Conservation (phyloP, 2,329 filamentous ascomycete genomes). For the Meredithiella fracta region DNA sequence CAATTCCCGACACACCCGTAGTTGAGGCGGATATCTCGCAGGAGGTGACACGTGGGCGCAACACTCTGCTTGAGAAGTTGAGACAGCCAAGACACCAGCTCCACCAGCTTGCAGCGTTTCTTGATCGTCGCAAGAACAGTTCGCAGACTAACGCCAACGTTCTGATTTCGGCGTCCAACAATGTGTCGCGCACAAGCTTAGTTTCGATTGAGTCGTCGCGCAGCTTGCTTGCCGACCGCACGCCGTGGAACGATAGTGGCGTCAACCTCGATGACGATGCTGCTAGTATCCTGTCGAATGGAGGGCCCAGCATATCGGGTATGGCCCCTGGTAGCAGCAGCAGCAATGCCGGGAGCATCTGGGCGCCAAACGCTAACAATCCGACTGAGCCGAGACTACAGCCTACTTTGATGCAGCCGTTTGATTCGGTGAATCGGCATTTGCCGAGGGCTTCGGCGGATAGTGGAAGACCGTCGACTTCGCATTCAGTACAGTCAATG, state of each 20-base stretch:
- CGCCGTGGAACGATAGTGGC: constrained; percentile 95
- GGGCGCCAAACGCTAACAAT: constrained; percentile 47
- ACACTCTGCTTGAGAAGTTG: constrained; percentile 77
- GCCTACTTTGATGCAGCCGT: constrained; percentile 47
- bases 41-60: constrained; percentile 61
- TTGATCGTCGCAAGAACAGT: constrained; percentile 88
- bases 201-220: constrained; percentile 91
- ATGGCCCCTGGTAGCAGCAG: constrained; percentile 12
- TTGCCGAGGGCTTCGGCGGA: constrained; percentile 71
- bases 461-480: constrained; percentile 82
- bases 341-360: constrained; percentile 29
- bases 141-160: constrained; percentile 61
- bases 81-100: constrained; percentile 91
- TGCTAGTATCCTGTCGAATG: constrained; percentile 13
- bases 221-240: constrained; percentile 77
- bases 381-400: constrained; percentile 47
- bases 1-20: constrained; percentile 49
- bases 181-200: constrained; percentile 85
- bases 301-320: constrained; percentile 1
- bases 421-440: constrained; percentile 73
- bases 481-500: constrained; percentile 59
- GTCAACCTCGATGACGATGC: constrained; percentile 77
- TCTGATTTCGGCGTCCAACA: constrained; percentile 84
- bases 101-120: constrained; percentile 90
- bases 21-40: constrained; percentile 70